These are phyloP conservation scores for Pulveroboletus sp. DNA, from an alignment of 768 basidiomycete genomes.

Conservation along the genomic window DNA sequence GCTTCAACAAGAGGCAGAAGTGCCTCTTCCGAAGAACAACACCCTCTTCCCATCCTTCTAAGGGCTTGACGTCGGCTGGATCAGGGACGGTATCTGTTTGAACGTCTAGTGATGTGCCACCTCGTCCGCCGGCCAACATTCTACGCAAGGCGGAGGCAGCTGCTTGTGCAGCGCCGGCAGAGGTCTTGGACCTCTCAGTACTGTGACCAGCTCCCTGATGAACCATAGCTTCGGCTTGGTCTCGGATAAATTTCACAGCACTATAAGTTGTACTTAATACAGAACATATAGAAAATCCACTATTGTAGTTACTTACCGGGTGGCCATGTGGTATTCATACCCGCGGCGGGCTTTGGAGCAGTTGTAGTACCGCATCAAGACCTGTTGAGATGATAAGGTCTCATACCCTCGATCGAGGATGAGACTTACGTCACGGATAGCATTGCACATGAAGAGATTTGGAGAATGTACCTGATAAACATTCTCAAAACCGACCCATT, in stretches of 20 bases:
- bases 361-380: slow-evolving; percentile 85
- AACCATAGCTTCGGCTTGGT: slow-evolving; percentile 56
- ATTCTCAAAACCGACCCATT: slow-evolving; percentile 82
- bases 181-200: slow-evolving; percentile 27
- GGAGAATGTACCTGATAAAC: slow-evolving; percentile 91
- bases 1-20: slow-evolving; percentile 84
- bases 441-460: slow-evolving; percentile 69
- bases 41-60: slow-evolving; percentile 69
- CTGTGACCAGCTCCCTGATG: slow-evolving; percentile 13
- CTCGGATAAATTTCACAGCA: slow-evolving; percentile 82
- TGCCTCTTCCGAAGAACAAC: slow-evolving; percentile 67
- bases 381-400: slow-evolving; percentile 38
- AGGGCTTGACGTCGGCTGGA: slow-evolving; percentile 45
- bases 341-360: slow-evolving; percentile 71
- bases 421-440: slow-evolving; percentile 68
- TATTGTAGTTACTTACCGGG: slow-evolving; percentile 48
- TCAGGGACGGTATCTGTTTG: slow-evolving; percentile 27
- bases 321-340: slow-evolving; percentile 85
- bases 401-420: neutral
- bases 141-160: slow-evolving; percentile 64
- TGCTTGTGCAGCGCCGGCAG: slow-evolving; percentile 50
- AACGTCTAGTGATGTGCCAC: slow-evolving; percentile 41
- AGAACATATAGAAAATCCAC: slow-evolving; percentile 2
- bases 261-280: slow-evolving; percentile 32
- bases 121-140: slow-evolving; percentile 53